These are phyloP conservation scores for Blastobotrys elegans DNA, from an alignment of 1,139 yeast genomes.

Conservation along the genomic window DNA sequence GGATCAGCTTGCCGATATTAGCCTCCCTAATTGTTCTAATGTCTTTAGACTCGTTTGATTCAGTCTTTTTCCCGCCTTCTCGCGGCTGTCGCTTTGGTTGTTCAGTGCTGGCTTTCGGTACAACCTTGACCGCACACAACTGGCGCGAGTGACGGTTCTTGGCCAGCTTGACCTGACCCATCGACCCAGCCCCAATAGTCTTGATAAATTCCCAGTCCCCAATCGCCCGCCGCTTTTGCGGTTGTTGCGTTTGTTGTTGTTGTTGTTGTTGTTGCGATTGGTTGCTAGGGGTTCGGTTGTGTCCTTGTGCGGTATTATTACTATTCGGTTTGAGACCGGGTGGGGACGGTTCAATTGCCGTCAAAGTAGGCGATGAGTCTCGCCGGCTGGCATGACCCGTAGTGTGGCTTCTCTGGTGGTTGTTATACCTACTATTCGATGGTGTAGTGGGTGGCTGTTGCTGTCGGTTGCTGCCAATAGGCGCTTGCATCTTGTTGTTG, in stretches of 20 bases:
- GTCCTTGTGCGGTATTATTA: neutral
- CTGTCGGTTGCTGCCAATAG: neutral
- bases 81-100: slow-evolving; percentile 31
- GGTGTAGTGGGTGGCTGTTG: slow-evolving; percentile 1
- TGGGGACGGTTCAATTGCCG: slow-evolving; percentile 16
- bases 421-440: neutral
- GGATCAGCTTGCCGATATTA: slow-evolving; percentile 80
- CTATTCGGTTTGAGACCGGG: slow-evolving; percentile 7
- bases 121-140: slow-evolving; percentile 58
- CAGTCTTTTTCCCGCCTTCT: slow-evolving; percentile 61
- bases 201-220: slow-evolving; percentile 97
- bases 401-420: neutral
- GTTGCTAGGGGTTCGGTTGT: slow-evolving; percentile 7
- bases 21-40: slow-evolving; percentile 92
- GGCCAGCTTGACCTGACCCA: slow-evolving; percentile 98
- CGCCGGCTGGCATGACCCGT: neutral
- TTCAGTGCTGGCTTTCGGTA: slow-evolving; percentile 64
- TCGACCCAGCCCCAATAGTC: slow-evolving; percentile 96
- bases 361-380: slow-evolving; percentile 15
- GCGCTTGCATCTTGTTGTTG: neutral
- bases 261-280: slow-evolving; percentile 4
- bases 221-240: slow-evolving; percentile 62
- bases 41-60: slow-evolving; percentile 86
- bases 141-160: slow-evolving; percentile 77
- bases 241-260: slow-evolving; percentile 3